These are phyloP conservation scores for Huntiella moniliformis DNA, from an alignment of 2,329 filamentous ascomycete species.

Conservation along the genomic window DNA sequence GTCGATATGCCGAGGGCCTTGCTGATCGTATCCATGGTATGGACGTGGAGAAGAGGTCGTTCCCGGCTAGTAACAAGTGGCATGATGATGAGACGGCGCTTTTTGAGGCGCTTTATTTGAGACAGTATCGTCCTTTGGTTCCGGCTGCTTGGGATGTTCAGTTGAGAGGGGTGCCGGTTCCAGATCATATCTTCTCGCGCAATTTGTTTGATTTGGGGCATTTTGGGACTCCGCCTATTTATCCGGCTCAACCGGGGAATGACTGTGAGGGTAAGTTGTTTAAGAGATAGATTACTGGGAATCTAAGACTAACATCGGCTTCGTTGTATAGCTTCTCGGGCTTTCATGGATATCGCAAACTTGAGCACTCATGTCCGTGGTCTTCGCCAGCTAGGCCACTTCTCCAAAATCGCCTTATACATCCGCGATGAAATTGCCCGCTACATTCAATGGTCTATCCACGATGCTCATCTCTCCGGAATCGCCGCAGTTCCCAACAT, in stretches of 20 bases:
- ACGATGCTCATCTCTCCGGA: constrained; percentile 21
- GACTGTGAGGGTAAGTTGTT: constrained; percentile 20
- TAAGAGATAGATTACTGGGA: neutral
- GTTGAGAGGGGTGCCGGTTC: constrained; percentile 19
- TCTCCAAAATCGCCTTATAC: constrained; percentile 17
- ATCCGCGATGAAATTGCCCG: constrained; percentile 20
- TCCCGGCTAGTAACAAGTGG: constrained; percentile 29
- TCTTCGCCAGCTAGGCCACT: constrained; percentile 19
- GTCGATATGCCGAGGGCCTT: neutral
- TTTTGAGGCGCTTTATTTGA: constrained; percentile 24
- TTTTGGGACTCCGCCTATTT: constrained; percentile 20
- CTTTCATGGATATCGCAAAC: constrained; percentile 23
- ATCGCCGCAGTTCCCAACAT: constrained; percentile 22
- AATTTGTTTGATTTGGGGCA: constrained; percentile 14
- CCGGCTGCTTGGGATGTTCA: constrained; percentile 20
- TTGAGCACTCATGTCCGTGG: constrained; percentile 21
- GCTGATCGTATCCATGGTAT: constrained; percentile 20
- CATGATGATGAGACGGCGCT: constrained; percentile 29
- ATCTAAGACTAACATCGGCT: neutral
- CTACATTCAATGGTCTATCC: constrained; percentile 24
- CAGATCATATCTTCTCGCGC: constrained; percentile 19
- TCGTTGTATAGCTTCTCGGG: constrained; percentile 20
- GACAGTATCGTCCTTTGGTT: constrained; percentile 24
- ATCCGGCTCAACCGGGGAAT: constrained; percentile 18
- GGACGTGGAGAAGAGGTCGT: constrained; percentile 24